Conservation (phyloP, 2,329 filamentous ascomycete genomes). For the Cylindrodendrum hubeiense region DNA sequence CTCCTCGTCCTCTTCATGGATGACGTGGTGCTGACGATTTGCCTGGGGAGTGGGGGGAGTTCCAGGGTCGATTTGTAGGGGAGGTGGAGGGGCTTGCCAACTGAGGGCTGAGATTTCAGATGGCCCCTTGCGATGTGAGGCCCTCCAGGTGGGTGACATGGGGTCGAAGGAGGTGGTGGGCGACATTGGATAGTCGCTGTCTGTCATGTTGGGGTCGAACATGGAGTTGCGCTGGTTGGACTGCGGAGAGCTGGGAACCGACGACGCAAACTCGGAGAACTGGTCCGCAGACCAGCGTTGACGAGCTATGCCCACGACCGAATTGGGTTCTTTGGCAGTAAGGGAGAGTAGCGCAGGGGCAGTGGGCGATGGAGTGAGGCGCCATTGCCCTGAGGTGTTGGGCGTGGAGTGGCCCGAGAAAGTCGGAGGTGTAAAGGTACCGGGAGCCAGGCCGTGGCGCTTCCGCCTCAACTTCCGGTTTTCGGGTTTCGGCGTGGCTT, state of each 20-base stretch:
- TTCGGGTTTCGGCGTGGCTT: constrained; percentile 72
- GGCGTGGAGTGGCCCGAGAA: constrained; percentile 57
- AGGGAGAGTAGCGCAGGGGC: constrained; percentile 57
- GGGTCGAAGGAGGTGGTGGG: constrained; percentile 83
- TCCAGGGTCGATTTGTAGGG: constrained; percentile 51
- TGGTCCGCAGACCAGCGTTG: constrained; percentile 74
- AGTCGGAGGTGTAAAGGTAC: constrained; percentile 70
- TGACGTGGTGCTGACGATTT: constrained; percentile 42
- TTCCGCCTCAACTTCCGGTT: constrained; percentile 77
- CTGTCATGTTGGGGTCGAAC: constrained; percentile 76
- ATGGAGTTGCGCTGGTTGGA: constrained; percentile 80
- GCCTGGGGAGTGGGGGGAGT: constrained; percentile 38
- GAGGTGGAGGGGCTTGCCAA: constrained; percentile 56
- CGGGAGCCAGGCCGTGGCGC: constrained; percentile 72
- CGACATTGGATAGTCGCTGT: constrained; percentile 80
- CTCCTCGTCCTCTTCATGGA: constrained; percentile 56
- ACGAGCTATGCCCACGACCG: constrained; percentile 57
- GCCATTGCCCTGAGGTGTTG: constrained; percentile 51
- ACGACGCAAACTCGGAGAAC: constrained; percentile 77
- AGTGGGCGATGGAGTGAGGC: constrained; percentile 53
- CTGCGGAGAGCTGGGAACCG: constrained; percentile 83
- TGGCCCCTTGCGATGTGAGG: constrained; percentile 65
- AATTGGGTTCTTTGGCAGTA: constrained; percentile 63
- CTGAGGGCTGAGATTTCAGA: constrained; percentile 69
- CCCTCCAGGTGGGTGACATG: constrained; percentile 69